Conservation (phyloP, 352 stramenopile species). For the Phytophthora quininea region DNA sequence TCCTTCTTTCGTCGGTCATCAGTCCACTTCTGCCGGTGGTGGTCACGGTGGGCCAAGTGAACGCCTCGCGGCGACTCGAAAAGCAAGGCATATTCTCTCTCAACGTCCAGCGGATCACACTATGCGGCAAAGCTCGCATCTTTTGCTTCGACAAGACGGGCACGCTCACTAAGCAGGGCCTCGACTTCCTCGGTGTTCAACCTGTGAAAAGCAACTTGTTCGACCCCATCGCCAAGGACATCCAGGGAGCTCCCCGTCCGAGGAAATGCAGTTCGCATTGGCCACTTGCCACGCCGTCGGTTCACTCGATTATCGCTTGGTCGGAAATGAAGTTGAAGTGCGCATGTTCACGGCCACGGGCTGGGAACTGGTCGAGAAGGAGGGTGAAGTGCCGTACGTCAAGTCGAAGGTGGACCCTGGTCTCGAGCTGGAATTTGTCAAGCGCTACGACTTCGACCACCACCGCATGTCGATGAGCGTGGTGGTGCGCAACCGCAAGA, state of each 20-base stretch:
- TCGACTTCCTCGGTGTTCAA: conserved; percentile 61
- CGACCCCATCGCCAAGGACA: conserved; percentile 16
- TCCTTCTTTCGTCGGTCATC: conserved; percentile 50
- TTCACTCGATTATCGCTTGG: conserved; percentile 42
- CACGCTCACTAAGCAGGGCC: conserved; percentile 78
- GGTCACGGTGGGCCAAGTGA: conserved; percentile 70
- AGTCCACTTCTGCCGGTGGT: conserved; percentile 76
- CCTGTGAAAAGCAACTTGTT: conserved; percentile 19
- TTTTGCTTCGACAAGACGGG: conserved; percentile 89
- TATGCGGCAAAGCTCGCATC: conserved; percentile 73
- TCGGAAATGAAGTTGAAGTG: conserved; percentile 79
- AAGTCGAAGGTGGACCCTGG: conserved; percentile 17
- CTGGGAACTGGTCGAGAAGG: conserved; percentile 46
- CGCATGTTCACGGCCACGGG: conserved; percentile 71
- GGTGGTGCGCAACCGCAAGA: conserved; percentile 52
- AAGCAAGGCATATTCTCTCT: conserved; percentile 60
- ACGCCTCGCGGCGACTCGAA: conserved; percentile 58
- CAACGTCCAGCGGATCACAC: conserved; percentile 66
- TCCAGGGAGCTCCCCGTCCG: conserved; percentile 13
- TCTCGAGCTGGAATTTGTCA: conserved; percentile 57
- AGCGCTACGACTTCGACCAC: conserved; percentile 86
- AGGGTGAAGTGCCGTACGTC: conserved; percentile 23
- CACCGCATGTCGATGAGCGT: conserved; percentile 82
- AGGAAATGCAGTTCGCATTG: conserved; percentile 39
- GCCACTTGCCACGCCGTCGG: conserved; percentile 68